Base-by-base conservation (phyloP, 805 yeast species). In the Wickerhamomyces canadensis region DNA sequence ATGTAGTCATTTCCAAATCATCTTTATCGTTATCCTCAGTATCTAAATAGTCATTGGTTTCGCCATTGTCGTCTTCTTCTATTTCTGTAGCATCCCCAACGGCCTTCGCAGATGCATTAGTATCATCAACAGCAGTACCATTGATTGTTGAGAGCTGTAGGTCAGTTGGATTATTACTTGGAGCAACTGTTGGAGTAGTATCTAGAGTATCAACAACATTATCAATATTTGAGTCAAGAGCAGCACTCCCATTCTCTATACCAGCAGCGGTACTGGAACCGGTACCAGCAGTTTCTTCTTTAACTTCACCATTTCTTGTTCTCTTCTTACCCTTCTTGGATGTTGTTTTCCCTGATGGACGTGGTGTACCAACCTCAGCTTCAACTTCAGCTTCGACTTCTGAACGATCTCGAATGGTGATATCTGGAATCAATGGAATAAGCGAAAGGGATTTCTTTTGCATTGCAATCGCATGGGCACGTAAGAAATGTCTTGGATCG, bases 381-480 rank as follows among this genome's bases (percentile, higher is more conserved):
- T 57, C 62, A 14, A 54, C 58, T 17, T 64, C 65, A 23, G 64
- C 69, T 47, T 84, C 93, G 7, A 81, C 74, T 35, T 84, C 93
- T 0, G 80, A 66, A 33, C 91, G 61, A 51, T 76, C 87, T 47
- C 88, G 70, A 5, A 93, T 73, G 0, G 76, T 71, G 36, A 93
- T 85, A 51, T 93, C 94, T 0, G 99, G 99, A 27, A 93, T 91
- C 43, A 86, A 64, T 0, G 96, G 95, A 6, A 78, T 72, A 36
- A 93, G 67, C 33, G 78, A 70, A 36, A 77, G 57, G 0, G 98
- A 79, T 55, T 84, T 86, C 61, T 87, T 87, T 50, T 88, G 95
- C 98, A 93, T 94, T 2, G 97, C 96, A 33, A 84, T 61, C 0
- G 98, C 98, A 62, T 93, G 97, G 0, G 78, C 84, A 34, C 99